Percentiles rank a stretch among this genome's conserved stretches.
Conservation (phyloP, 2,329 filamentous ascomycete genomes). For the Fusarium brachygibbosum region DNA sequence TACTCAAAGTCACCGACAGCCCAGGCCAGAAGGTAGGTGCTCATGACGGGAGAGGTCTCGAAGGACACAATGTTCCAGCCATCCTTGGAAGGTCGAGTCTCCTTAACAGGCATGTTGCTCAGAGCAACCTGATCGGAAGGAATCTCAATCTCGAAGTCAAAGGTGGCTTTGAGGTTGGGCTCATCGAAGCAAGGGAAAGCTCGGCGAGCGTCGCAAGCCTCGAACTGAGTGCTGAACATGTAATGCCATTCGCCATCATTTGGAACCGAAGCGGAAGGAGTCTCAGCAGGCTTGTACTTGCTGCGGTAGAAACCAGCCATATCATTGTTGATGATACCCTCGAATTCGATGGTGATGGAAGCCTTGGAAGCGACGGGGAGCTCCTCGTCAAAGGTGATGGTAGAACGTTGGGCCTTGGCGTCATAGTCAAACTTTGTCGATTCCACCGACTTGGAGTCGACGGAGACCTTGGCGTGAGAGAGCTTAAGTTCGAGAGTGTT, state of each 20-base stretch:
- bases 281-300: slow-evolving; percentile 86
- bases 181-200: slow-evolving; percentile 99
- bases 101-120: slow-evolving; percentile 95
- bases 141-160: slow-evolving; percentile 93
- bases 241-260: slow-evolving; percentile 75
- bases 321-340: slow-evolving; percentile 86
- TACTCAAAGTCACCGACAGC: slow-evolving; percentile 98
- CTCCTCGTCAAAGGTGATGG: slow-evolving; percentile 79
- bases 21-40: slow-evolving; percentile 92
- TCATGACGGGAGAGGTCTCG: slow-evolving; percentile 89
- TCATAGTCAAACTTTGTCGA: slow-evolving; percentile 82
- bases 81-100: slow-evolving; percentile 68
- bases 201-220: slow-evolving; percentile 92
- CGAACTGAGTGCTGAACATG: slow-evolving; percentile 97
- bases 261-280: slow-evolving; percentile 82
- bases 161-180: slow-evolving; percentile 95
- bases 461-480: slow-evolving; percentile 70
- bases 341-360: slow-evolving; percentile 77
- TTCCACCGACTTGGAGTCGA: slow-evolving; percentile 69
- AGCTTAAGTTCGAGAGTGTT: slow-evolving; percentile 90
- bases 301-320: slow-evolving; percentile 96
- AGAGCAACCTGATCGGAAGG: slow-evolving; percentile 89
- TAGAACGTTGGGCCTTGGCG: slow-evolving; percentile 85
- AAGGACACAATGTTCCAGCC: slow-evolving; percentile 83
- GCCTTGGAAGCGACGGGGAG: slow-evolving; percentile 77